Base-by-base conservation (phyloP, 805 yeast species). In the Candida yuanshanica region DNA sequence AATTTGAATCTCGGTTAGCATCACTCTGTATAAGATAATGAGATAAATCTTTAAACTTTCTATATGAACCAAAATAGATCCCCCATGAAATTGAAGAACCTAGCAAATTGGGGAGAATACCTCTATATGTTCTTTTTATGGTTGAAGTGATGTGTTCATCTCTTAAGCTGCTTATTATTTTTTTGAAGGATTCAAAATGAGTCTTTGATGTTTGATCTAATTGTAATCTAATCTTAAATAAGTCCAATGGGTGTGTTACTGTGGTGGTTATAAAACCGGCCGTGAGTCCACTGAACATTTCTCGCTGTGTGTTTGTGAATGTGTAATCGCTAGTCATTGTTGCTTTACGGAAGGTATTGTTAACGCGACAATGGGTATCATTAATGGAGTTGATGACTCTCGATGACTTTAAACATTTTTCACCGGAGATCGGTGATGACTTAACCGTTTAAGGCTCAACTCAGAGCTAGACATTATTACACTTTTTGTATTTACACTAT, bases 61-160 rank as follows among this genome's bases (percentile, higher is more conserved):
- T 74, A 61, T 90, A 93, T 32, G 86, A 65, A 23, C 81, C 75
- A 62, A 93, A 93, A 56, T 93, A 93, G 6, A 86, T 59, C 0
- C 88, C 84, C 98, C 99, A 93, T 0, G 95, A 91, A 0, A 78
- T 58, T 0, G 95, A 78, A 49, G 89, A 88, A 1, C 98, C 99
- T 0, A 86, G 29, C 5, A 91, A 53, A 55, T 90, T 93, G 1
- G 95, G 55, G 7, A 43, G 18, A 1, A 55, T 46, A 3, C 59
- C 59, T 27, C 59, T 22, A 31, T 55, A 55, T 1, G 41, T 38
- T 42, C 46, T 48, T 11, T 32, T 32, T 14, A 36, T 32, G 7
- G 42, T 38, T 7, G 32, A 22, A 1, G 17, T 12, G 5, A 35
- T 4, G 10, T 37, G 14, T 3, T 11, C 25, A 26, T 41, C 31